Evolutionary conservation across 768 basidiomycete genomes (phyloP).

Genomic region (Tylopilus felleus): DNA sequence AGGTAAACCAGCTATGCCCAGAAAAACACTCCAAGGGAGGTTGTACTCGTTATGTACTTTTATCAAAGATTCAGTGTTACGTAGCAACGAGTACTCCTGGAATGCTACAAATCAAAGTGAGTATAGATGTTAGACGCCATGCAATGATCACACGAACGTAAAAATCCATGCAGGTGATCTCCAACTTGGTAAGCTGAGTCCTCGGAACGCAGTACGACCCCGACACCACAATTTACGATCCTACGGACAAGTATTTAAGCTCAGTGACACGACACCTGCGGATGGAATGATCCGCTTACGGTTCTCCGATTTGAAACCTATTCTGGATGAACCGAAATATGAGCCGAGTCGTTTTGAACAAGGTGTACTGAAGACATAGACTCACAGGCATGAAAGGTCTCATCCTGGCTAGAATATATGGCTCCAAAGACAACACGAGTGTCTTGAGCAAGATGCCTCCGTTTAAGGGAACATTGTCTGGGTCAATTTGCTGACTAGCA

Average conservation of each 20-base stretch:
- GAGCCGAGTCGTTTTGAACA: background rate
- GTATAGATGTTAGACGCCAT: background rate
- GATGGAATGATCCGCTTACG: background rate
- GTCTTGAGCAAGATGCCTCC: constrained; percentile 51
- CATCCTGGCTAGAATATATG: constrained; percentile 44
- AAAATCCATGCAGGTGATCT: constrained; percentile 21
- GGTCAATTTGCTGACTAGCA: constrained; percentile 44
- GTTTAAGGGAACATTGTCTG: constrained; percentile 44
- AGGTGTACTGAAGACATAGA: constrained; percentile 20
- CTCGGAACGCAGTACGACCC: constrained; percentile 23
- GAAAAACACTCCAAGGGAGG: constrained; percentile 28
- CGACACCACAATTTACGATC: constrained; percentile 36
- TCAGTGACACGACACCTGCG: background rate
- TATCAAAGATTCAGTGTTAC: background rate
- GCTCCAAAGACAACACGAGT: constrained; percentile 46
- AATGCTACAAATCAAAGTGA: constrained; percentile 27
- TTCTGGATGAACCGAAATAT: constrained; percentile 11
- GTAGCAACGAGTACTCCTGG: constrained; percentile 15
- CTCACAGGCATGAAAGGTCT: constrained; percentile 31
- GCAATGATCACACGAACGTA: constrained; percentile 19
- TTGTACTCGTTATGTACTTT: constrained; percentile 27
- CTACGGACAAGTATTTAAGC: background rate
- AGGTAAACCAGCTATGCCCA: constrained; percentile 30
- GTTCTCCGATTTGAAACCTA: background rate
- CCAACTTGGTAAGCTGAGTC: constrained; percentile 9